Base-by-base conservation (phyloP, 495 filamentous ascomycete genomes). In the Annulohypoxylon moriforme region DNA sequence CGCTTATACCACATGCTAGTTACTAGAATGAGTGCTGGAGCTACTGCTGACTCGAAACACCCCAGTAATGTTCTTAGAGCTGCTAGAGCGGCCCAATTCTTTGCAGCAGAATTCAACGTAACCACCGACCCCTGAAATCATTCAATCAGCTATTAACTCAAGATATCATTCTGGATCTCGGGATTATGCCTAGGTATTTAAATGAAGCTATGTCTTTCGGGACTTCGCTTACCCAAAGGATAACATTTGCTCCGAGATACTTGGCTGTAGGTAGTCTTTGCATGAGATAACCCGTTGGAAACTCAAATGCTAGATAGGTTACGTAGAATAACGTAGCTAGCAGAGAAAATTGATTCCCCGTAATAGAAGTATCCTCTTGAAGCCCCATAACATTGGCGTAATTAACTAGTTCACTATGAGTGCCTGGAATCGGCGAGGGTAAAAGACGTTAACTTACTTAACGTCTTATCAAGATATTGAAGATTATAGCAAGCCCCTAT, bases 211-310 rank as follows among this genome's bases (percentile, higher is more conserved):
- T 14, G 10, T 25, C 7, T 4, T 14, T 5, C 6, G 22, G 8
- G 20, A 6, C 4, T 20, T 55, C 16, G 58, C 67, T 31, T 64
- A 63, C 67, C 73, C 86, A 89, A 76, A 86, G 80, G 67, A 86
- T 85, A 56, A 88, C 87, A 60, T 87, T 88, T 8, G 74, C 78
- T 2, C 86, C 85, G 5, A 87, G 80, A 63, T 88, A 89, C 77
- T 86, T 86, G 34, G 83, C 83, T n/a, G 84, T 85, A 3, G 87
- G 87, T 18, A 88, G 75, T 3, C 83, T 78, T 76, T 88, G 86
- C 79, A 89, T 77, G 0, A 88, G 78, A 42, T 86, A 85, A 71
- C 84, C 84, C 1, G 84, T 85, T 5, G 83, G 84, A 60, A 85
- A 83, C 18, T 75, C 73, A 33, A 69, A 72, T 16, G 40, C 64